Evolutionary conservation across 1,139 yeast genomes (phyloP).

Genomic region (Dujonia santamariae): DNA sequence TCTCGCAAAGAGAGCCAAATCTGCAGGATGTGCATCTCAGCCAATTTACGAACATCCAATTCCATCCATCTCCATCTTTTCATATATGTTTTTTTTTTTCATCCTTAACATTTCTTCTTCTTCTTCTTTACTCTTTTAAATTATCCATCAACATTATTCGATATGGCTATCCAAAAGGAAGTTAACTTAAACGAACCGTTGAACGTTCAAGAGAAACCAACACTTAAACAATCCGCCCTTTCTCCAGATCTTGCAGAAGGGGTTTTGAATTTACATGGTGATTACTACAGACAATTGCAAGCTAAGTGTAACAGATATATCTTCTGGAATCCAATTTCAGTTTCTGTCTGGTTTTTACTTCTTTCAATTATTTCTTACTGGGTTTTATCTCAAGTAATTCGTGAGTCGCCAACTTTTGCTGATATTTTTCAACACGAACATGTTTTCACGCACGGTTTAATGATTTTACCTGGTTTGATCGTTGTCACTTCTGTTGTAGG

Average conservation of each 20-base stretch:
- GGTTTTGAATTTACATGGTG: constrained; percentile 60
- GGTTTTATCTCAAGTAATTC: constrained; percentile 29
- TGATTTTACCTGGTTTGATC: constrained; percentile 22
- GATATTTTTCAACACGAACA: constrained; percentile 22
- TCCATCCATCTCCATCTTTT: no score
- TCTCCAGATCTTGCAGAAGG: constrained; percentile 60
- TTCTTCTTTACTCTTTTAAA: no score
- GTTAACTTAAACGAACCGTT: constrained; percentile 54
- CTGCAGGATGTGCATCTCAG: constrained; percentile 1
- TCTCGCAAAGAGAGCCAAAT: no score
- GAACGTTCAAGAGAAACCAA: constrained; percentile 46
- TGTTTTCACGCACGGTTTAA: constrained; percentile 23
- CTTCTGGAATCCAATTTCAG: constrained; percentile 46
- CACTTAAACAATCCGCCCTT: constrained; percentile 41
- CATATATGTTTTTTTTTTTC: no score
- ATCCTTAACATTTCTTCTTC: no score
- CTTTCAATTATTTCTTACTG: constrained; percentile 20
- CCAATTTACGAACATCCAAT: not conserved
- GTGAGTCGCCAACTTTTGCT: constrained; percentile 4
- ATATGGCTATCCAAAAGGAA: constrained; percentile 42
- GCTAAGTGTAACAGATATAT: constrained; percentile 46
- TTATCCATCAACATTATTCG: not conserved
- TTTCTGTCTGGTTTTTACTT: constrained; percentile 23
- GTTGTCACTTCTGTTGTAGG: constrained; percentile 22
- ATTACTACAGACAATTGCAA: constrained; percentile 58